Evolutionary conservation across 306 rosid species (phyloP).

Genomic region (Biancaea sappan): DNA sequence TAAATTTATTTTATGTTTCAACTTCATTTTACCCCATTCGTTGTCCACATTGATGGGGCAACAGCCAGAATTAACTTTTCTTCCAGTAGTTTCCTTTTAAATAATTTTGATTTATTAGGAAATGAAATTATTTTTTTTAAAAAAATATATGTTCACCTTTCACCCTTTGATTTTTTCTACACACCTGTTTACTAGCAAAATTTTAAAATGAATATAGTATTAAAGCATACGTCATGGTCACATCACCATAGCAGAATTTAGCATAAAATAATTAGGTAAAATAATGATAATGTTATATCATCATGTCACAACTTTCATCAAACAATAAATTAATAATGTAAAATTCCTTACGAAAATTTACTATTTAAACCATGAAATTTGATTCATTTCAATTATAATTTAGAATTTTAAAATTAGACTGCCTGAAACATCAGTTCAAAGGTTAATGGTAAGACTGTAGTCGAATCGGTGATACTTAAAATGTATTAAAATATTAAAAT

Average conservation of each 20-base stretch:
- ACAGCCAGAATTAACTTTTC: not conserved
- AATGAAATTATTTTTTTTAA: not conserved
- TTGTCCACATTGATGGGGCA: not conserved
- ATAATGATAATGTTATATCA: not conserved
- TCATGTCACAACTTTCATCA: not conserved
- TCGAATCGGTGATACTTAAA: too few species aligned
- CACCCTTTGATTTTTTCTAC: not conserved
- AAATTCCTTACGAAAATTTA: too few species aligned
- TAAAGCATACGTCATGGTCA: not conserved
- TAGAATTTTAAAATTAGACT: too few species aligned
- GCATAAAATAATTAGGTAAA: not conserved
- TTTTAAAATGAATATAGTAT: not conserved
- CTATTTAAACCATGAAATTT: not conserved
- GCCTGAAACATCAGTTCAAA: too few species aligned
- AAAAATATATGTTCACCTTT: not conserved
- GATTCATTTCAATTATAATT: too few species aligned
- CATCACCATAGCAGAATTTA: not conserved
- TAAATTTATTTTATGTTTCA: constrained; percentile 16
- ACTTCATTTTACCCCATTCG: not conserved
- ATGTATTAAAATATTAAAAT: too few species aligned
- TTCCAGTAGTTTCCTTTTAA: not conserved
- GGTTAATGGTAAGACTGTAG: too few species aligned
- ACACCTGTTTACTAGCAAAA: not conserved
- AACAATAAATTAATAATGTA: not conserved
- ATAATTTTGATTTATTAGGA: not conserved